Conservation (phyloP, 2,329 filamentous ascomycete genomes). For the Alternaria conjuncta region DNA sequence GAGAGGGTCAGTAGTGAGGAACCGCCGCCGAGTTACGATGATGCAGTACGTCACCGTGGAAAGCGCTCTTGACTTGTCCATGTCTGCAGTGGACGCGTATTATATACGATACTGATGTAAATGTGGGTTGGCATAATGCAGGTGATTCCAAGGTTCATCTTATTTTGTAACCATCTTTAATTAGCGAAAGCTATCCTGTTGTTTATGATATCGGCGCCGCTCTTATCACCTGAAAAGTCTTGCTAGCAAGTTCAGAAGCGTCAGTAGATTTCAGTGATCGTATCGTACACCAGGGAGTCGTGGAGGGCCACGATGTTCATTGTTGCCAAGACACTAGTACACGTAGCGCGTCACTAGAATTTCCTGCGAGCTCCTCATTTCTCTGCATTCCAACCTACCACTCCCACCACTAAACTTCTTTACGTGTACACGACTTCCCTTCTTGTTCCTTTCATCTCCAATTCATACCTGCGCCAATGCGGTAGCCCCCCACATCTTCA, state of each 20-base stretch:
- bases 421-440: slow-evolving; percentile 9
- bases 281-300: neutral
- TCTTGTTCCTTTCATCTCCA: slow-evolving; percentile 5
- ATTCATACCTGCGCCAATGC: slow-evolving; percentile 30
- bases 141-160: too few species aligned
- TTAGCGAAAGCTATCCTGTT: neutral
- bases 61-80: neutral
- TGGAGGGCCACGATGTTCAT: neutral
- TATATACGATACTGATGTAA: neutral
- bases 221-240: neutral
- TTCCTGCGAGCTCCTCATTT: slow-evolving; percentile 12
- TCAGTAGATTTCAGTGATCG: neutral
- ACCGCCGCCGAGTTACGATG: slow-evolving; percentile 21
- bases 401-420: slow-evolving; percentile 8
- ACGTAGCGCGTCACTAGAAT: slow-evolving; percentile 5
- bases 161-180: neutral
- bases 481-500: slow-evolving; percentile 28
- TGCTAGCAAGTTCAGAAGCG: neutral
- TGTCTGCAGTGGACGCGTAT: neutral
- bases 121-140: neutral
- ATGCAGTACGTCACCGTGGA: slow-evolving; percentile 9
- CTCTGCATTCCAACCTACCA: slow-evolving; percentile 14
- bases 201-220: neutral
- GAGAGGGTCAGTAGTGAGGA: slow-evolving; percentile 19
- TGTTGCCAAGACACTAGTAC: slow-evolving; percentile 8